Evolutionary conservation across 495 filamentous ascomycete genomes (phyloP).

Genomic region (Staphylotrichum tortipilum): DNA sequence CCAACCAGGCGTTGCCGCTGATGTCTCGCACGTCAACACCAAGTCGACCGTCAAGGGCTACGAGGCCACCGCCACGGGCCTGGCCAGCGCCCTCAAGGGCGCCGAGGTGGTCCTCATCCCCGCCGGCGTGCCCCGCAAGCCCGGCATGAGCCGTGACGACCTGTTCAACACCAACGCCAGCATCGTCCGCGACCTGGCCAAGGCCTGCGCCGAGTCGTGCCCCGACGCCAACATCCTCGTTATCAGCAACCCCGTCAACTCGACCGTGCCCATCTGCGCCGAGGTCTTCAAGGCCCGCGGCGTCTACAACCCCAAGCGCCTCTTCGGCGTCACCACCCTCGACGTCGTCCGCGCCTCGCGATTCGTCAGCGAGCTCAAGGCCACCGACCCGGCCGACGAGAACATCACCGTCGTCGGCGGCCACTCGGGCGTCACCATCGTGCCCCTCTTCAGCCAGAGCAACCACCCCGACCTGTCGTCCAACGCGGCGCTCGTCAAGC

Average conservation of each 20-base stretch:
- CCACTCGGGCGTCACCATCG: constrained; percentile 96
- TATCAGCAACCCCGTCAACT: constrained; percentile 99
- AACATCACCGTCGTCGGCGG: constrained; percentile 93
- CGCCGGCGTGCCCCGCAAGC: constrained; percentile 97
- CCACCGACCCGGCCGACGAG: constrained; percentile 81
- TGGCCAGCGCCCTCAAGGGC: constrained; percentile 69
- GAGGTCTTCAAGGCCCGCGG: constrained; percentile 90
- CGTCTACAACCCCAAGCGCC: constrained; percentile 96
- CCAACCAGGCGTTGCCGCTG: constrained; percentile 94
- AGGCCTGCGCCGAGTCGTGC: constrained; percentile 79
- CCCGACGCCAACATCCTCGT: constrained; percentile 93
- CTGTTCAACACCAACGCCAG: constrained; percentile 99
- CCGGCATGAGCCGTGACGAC: constrained; percentile 98
- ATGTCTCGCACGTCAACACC: constrained; percentile 97
- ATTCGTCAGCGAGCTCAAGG: constrained; percentile 91
- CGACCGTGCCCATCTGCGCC: constrained; percentile 91
- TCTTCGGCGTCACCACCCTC: constrained; percentile 98
- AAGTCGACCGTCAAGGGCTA: constrained; percentile 92
- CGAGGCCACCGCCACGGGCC: constrained; percentile 63
- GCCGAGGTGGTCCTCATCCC: constrained; percentile 94
- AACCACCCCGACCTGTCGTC: constrained; percentile 73
- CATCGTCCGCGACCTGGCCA: constrained; percentile 96
- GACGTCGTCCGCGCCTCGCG: constrained; percentile 95
- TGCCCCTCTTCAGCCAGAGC: constrained; percentile 93
- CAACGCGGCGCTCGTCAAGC: constrained; percentile 70